Evolutionary conservation across 371 early-diverging fungal genomes (phyloP), one percentile per base, ranked within the genome.

Genomic region (Actinomortierella ambigua): DNA sequence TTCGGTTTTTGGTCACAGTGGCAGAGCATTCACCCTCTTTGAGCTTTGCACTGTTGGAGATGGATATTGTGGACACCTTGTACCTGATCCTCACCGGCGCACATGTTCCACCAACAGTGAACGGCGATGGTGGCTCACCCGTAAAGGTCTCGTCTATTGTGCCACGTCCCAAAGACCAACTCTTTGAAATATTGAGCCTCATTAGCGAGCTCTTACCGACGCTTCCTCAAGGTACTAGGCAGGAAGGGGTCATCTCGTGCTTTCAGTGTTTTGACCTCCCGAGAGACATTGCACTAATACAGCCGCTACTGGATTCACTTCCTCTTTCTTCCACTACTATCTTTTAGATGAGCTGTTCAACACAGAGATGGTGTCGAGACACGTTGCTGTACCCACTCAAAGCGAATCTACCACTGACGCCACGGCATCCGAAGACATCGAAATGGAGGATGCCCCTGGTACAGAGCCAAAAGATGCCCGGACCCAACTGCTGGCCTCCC

Each of bases 11-110:
- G 50, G 79, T 86, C 47, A 77, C 80, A 41, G 77, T 88, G 9
- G 80, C 87, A 3, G 85, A 84, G 29, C 79, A 87, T 13, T 90
- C 89, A 2, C 82, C 93, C 1, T 75, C 68, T 4, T 79, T 91
- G 9, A 81, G 81, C 11, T 77, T 77, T 46, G 81, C 83, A 26
- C 67, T 90, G 27, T 41, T 90, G 14, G 81, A 87, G 23, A 68
- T 81, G 53, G 80, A 81, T 23, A 76, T 89, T 24, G 77, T 88
- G 3, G 84, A 84, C 24, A 69, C 79, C 0, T 58, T 93, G 9
- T 84, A 79, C 59, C 79, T 81, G 2, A 81, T 85, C 27, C 70
- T 93, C 29, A 89, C 89, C 0, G 88, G 87, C 14, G 64, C 79
- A 15, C 59, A 57, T 13, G 53, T 61, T 0, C 59, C 78, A 1